A percentile compares a stretch with the other conserved stretches of the same genome.
These are phyloP conservation scores for Mortierella sp. DNA, from an alignment of 371 early-diverging fungal genomes.

Conservation along the genomic window DNA sequence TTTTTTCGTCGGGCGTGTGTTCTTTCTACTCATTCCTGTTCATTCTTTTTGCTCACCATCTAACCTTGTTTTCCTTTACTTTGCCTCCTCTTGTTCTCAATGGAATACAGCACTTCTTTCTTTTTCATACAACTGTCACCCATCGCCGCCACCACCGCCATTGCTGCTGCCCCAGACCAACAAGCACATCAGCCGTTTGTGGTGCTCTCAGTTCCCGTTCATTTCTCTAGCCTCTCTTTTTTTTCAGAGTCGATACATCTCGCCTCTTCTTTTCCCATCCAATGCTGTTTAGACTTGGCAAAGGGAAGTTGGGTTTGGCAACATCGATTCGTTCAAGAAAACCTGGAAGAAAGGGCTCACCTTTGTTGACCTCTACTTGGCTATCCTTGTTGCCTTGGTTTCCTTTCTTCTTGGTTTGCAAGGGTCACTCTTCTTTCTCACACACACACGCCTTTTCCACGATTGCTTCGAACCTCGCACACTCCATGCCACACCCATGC, in stretches of 20 bases:
- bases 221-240: neutral
- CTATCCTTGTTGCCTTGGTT: neutral
- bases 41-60: neutral
- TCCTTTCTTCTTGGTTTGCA: no score
- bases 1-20: neutral
- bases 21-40: neutral
- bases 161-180: slow-evolving; percentile 7
- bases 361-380: neutral
- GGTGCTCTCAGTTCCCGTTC: slow-evolving; percentile 7
- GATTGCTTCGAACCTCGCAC: neutral
- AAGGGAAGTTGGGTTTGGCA: neutral
- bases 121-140: neutral
- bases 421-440: neutral
- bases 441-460: neutral
- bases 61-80: slow-evolving; percentile 1
- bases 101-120: neutral
- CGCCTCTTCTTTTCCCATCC: neutral
- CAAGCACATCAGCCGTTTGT: neutral
- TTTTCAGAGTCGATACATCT: neutral
- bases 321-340: neutral
- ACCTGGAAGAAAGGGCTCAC: neutral
- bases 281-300: neutral
- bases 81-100: neutral
- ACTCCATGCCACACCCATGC: neutral
- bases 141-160: no score